phyloP scores from a whole-genome alignment of 768 basidiomycete genomes.

The Dictyophora rubrovolvata region DNA sequence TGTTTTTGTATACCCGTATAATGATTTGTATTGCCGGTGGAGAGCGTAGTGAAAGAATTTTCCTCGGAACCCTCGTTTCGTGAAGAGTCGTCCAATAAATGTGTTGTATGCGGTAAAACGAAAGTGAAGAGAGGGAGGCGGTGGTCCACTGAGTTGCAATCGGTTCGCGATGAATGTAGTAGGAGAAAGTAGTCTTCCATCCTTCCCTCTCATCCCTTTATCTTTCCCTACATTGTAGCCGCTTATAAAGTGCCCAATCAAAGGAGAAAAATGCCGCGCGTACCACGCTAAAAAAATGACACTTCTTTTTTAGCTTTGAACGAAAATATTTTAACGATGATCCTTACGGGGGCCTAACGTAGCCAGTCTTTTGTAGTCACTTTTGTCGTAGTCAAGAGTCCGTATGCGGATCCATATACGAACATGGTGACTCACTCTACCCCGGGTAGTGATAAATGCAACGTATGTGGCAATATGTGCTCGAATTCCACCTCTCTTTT shows the following conservation, averaged over 20 bases:
- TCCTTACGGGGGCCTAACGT: slow-evolving; percentile 31
- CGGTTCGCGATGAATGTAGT: slow-evolving; percentile 35
- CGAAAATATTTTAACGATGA: background rate
- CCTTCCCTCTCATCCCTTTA: slow-evolving; percentile 11
- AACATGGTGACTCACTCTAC: slow-evolving; percentile 19
- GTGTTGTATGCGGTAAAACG: slow-evolving; percentile 29
- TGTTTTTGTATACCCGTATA: slow-evolving; percentile 29
- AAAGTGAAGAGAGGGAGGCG: slow-evolving; percentile 27
- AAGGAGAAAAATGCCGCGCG: slow-evolving; percentile 31
- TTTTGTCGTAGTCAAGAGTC: slow-evolving; percentile 23
- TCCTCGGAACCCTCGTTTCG: slow-evolving; percentile 27
- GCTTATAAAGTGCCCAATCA: slow-evolving; percentile 28
- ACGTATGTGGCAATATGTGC: slow-evolving; percentile 21
- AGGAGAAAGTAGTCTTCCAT: slow-evolving; percentile 14
- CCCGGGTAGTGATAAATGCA: slow-evolving; percentile 17
- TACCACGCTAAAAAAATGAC: slow-evolving; percentile 20
- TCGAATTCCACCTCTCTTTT: slow-evolving; percentile 21
- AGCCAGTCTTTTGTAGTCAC: slow-evolving; percentile 24
- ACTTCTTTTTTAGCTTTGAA: background rate
- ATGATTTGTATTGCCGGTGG: slow-evolving; percentile 29
- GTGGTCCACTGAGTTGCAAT: slow-evolving; percentile 34
- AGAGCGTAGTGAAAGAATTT: slow-evolving; percentile 28
- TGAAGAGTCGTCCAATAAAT: slow-evolving; percentile 34
- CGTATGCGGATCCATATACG: slow-evolving; percentile 20
- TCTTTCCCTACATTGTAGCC: slow-evolving; percentile 9